A percentile compares a stretch with the other conserved stretches of the same genome.
Conservation (phyloP, 768 basidiomycete genomes). For the Tylopilus rubrobrunneus region DNA sequence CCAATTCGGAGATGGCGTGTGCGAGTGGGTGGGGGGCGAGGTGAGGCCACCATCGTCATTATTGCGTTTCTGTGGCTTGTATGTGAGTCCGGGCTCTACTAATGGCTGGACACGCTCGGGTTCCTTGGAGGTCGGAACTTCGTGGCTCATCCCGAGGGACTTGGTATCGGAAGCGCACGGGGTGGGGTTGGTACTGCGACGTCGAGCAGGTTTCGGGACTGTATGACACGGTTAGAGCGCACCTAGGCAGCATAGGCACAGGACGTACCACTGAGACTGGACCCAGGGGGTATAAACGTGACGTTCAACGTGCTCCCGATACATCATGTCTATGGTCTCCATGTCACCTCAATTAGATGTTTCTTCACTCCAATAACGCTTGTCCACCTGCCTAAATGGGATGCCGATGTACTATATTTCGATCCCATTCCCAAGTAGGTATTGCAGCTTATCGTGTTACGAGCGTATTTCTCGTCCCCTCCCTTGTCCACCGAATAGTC, state of each 20-base stretch:
- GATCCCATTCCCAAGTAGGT: conserved; percentile 56
- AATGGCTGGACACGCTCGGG: neutral
- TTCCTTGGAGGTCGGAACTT: conserved; percentile 10
- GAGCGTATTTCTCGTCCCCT: conserved; percentile 53
- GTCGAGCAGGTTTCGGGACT: conserved; percentile 8
- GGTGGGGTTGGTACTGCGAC: conserved; percentile 13
- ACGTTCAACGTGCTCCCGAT: conserved; percentile 60
- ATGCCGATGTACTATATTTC: conserved; percentile 46
- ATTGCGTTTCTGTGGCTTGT: too few relatives aligned
- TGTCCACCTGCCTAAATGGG: conserved; percentile 59
- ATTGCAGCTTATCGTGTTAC: conserved; percentile 39
- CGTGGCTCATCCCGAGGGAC: conserved; percentile 20
- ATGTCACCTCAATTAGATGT: conserved; percentile 45
- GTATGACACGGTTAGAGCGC: neutral
- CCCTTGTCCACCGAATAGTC: conserved; percentile 60
- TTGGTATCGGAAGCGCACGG: conserved; percentile 40
- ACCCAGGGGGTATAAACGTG: conserved; percentile 44
- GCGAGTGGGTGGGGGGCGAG: conserved; percentile 22
- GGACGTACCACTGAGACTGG: neutral
- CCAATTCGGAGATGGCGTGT: conserved; percentile 27
- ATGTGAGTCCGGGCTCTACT: neutral
- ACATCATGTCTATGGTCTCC: conserved; percentile 65
- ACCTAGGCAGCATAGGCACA: neutral
- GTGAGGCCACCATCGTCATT: too few relatives aligned
- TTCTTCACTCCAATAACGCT: conserved; percentile 44